Base-by-base conservation (phyloP, 345 rosid species). In the Pugionium dolabratum region DNA sequence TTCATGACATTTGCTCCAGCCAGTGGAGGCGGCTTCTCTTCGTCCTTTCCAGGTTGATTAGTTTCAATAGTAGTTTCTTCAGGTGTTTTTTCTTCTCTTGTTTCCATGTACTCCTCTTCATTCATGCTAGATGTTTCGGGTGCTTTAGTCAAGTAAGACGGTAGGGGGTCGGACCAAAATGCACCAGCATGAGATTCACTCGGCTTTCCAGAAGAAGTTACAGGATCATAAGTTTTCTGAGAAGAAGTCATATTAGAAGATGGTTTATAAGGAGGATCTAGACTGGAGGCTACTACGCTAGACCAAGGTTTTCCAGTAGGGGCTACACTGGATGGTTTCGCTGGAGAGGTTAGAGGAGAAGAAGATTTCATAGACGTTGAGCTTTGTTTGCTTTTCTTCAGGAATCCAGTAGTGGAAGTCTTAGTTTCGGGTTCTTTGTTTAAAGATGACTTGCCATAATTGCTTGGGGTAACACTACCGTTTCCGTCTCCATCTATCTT, bases 1-100 rank as follows among this genome's bases (percentile, higher is more conserved):
- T 93, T 93, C 98, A 94, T 90, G 70, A 81, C 96, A 70, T 90
- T 94, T 57, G 74, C 75, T 59, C 96, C 99, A 32, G 96, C 99
- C 49, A 86, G 73, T 66, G 96, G 97, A 42, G 87, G 90, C 6
- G 85, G 86, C 47, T 72, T 75, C 68, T 27, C 71, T 41, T 75
- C 83, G 71, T 79, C 85, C 62, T 31, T 54, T 4, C 28, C 37
- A 35, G 85, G 61, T 68, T 71, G 78, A 69, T 40, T 78, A 61
- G 56, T 70, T 29, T 67, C 74, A 59, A 56, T 67, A 33, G 43
- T 49, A 49, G 70, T 29, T 68, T 66, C 71, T 59, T 69, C 73
- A 26, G 48, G 53, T 37, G 46, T 55, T 33, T 43, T 65, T 43
- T 80, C 75, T 59, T 73, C 83, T 39, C 37, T 65, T 34, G 40